A percentile compares a stretch with the other conserved stretches of the same genome.
Evolutionary conservation across 768 basidiomycete genomes (phyloP).

Genomic region (Tulasnella sp.): DNA sequence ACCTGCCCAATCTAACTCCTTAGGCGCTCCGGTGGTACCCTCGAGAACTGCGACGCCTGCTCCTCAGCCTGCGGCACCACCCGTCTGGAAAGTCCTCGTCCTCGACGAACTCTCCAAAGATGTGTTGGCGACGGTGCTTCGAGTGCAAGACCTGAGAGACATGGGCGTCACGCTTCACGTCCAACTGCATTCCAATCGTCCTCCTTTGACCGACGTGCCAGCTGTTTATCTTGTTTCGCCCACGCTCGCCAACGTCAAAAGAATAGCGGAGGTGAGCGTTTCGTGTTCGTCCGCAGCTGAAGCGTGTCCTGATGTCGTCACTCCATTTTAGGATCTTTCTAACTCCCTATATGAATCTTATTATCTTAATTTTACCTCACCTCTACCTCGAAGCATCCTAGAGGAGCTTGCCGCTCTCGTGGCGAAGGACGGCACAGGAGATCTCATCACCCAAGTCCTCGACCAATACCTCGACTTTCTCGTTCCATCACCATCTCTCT

Average conservation of each 20-base stretch:
- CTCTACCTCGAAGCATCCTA: slow-evolving; percentile 73
- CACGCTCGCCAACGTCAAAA: slow-evolving; percentile 68
- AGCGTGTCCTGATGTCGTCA: not conserved
- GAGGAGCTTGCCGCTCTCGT: slow-evolving; percentile 90
- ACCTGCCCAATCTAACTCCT: slow-evolving; percentile 18
- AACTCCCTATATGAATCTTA: slow-evolving; percentile 85
- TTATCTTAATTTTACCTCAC: slow-evolving; percentile 91
- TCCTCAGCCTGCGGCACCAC: slow-evolving; percentile 38
- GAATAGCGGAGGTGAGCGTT: slow-evolving; percentile 62
- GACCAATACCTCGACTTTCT: slow-evolving; percentile 98
- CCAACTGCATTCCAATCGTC: slow-evolving; percentile 81
- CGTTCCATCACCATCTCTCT: slow-evolving; percentile 81
- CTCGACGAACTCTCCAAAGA: slow-evolving; percentile 95
- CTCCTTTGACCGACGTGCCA: slow-evolving; percentile 87
- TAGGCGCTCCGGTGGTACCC: not conserved
- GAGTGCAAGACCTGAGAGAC: slow-evolving; percentile 93
- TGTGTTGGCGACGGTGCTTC: slow-evolving; percentile 84
- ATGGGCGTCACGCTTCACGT: slow-evolving; percentile 97
- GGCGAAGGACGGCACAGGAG: slow-evolving; percentile 70
- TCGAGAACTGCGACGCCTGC: slow-evolving; percentile 18
- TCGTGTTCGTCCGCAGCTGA: not conserved
- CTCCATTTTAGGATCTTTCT: slow-evolving; percentile 54
- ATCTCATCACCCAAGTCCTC: slow-evolving; percentile 75
- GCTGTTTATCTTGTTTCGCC: slow-evolving; percentile 95
- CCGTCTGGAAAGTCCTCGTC: slow-evolving; percentile 94